Conservation (phyloP, 495 filamentous ascomycete species). For the Neurospora sublineolata region DNA sequence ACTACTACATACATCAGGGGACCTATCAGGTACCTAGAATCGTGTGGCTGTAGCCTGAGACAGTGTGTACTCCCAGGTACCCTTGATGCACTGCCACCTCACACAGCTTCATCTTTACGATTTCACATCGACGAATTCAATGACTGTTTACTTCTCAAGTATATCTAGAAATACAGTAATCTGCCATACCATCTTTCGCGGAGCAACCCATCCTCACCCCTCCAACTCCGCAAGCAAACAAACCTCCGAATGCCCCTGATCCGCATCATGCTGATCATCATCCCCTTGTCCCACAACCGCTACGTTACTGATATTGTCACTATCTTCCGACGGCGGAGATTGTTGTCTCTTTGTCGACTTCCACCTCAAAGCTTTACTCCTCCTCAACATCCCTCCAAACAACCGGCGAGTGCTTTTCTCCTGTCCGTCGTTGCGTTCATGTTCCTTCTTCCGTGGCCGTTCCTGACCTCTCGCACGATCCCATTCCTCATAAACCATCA, state of each 20-base stretch:
- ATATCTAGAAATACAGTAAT: neutral
- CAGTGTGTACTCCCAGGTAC: neutral
- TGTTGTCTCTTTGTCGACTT: neutral
- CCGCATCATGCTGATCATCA: conserved; percentile 20
- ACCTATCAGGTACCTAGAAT: neutral
- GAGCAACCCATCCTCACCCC: neutral
- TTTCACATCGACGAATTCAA: neutral
- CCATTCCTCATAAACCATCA: neutral
- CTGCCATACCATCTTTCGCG: neutral
- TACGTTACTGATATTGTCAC: neutral
- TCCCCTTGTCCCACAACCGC: neutral
- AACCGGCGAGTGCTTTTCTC: neutral
- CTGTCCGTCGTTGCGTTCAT: neutral
- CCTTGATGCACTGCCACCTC: neutral
- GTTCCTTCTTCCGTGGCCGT: neutral
- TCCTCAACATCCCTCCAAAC: neutral
- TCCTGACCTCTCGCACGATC: neutral
- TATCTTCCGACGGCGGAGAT: neutral
- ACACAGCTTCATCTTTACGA: neutral
- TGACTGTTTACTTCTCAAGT: neutral
- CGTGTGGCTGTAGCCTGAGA: neutral
- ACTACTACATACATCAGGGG: neutral
- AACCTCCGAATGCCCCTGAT: neutral
- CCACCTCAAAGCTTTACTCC: neutral
- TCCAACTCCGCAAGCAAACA: conserved; percentile 6